Base-by-base conservation (phyloP, 176 grass and related monocot genomes). In the Aegilops tauschii region DNA sequence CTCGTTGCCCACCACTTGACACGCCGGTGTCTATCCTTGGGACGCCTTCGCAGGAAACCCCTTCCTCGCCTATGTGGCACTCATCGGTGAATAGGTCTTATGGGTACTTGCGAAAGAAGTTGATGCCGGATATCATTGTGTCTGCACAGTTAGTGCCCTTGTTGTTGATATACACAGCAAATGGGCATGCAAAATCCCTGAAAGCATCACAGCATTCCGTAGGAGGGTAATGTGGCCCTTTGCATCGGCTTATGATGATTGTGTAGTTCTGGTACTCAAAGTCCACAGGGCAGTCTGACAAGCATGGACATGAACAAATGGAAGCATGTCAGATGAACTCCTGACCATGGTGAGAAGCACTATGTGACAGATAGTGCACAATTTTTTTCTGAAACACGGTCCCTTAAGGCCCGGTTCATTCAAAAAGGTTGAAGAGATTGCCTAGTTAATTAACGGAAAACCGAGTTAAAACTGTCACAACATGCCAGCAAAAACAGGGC, bases 191-290 rank as follows among this genome's bases (percentile, higher is more conserved):
- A 0, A 92, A 95, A 84, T 92, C 82, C 86, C 80, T 74, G 56
- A 95, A 74, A 54, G 90, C 74, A 9, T 64, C n/a, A 44, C 90
- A 95, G 21, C 93, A 95, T 52, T 80, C 14, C 7, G 58, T 47
- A 16, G 86, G 25, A 65, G 85, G 73, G 78, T 58, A 89, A 23
- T 67, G 50, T 62, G 90, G 90, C 36, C 82, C 93, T 87, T 95
- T 95, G 90, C 93, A 95, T 61, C 80, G 88, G 87, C 86, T 87
- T 49, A 76, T 90, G 61, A 95, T 88, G 69, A 88, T 84, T 58
- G 93, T 92, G 79, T 95, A 95, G 69, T 95, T 90, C 36, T 84
- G 74, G 32, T 86, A 79, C 65, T 95, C 93, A 21, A 95, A 95
- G 45, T 30, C 78, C 31, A 89, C 29, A 42, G 93, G 78, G 39